Percentiles rank a stretch among this genome's conserved stretches.
These are phyloP conservation scores for Torulaspora indica DNA, from an alignment of 805 yeast species.

Conservation along the genomic window DNA sequence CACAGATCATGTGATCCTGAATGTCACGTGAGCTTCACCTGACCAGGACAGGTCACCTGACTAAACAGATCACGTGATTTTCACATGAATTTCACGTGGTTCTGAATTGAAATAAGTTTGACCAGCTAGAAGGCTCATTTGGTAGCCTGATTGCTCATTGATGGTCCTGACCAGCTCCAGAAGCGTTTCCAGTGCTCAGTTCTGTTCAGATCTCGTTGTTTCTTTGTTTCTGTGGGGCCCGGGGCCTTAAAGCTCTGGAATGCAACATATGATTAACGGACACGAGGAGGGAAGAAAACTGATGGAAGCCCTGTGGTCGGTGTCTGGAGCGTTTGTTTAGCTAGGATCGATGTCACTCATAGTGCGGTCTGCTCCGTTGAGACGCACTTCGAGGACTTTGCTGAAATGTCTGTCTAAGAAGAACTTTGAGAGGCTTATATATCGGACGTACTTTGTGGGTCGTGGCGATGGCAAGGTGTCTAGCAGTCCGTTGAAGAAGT, in stretches of 20 bases:
- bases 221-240: constrained; percentile 4
- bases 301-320: not conserved
- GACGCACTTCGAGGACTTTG: constrained; percentile 17
- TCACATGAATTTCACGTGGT: too few species aligned
- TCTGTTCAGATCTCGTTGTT: not conserved
- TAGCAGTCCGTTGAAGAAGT: constrained; percentile 3
- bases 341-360: constrained; percentile 13
- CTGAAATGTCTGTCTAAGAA: constrained; percentile 19
- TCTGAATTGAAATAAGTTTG: too few species aligned
- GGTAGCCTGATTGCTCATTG: too few species aligned
- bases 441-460: constrained; percentile 15
- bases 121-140: too few species aligned
- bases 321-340: not conserved
- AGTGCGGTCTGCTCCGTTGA: constrained; percentile 16
- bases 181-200: not conserved
- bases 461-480: constrained; percentile 1
- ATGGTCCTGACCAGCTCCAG: too few species aligned
- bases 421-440: constrained; percentile 16
- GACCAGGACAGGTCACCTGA: too few species aligned
- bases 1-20: too few species aligned
- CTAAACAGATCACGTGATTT: too few species aligned
- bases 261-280: not conserved
- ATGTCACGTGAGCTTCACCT: too few species aligned
- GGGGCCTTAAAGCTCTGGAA: not conserved
- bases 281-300: not conserved